These are phyloP conservation scores for Handroanthus guayacan DNA, from an alignment of 257 asterid species.

Conservation along the genomic window DNA sequence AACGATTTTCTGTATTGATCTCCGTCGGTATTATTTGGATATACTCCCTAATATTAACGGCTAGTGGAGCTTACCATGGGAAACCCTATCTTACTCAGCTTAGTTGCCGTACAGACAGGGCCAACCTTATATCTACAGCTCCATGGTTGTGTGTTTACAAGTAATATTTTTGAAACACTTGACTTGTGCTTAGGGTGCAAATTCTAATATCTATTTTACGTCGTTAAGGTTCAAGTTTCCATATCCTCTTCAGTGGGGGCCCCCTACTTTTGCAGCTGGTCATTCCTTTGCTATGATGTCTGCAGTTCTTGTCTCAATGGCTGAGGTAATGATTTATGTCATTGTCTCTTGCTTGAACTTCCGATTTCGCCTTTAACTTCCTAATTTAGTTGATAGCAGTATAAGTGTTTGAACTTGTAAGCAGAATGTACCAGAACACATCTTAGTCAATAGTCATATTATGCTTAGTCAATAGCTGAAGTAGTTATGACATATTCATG, in stretches of 20 bases:
- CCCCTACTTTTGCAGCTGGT: slow-evolving; percentile 94
- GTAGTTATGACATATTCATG: too few relatives aligned
- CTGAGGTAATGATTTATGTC: slow-evolving; percentile 65
- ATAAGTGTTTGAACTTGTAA: too few relatives aligned
- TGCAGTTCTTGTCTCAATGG: slow-evolving; percentile 98
- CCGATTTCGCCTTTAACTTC: too few relatives aligned
- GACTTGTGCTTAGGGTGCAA: background rate
- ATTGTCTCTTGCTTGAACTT: too few relatives aligned
- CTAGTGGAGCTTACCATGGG: slow-evolving; percentile 85
- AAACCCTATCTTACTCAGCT: slow-evolving; percentile 63
- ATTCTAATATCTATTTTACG: slow-evolving; percentile 22
- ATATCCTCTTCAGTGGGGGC: slow-evolving; percentile 98
- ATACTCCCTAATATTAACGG: slow-evolving; percentile 83
- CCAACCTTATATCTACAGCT: slow-evolving; percentile 85
- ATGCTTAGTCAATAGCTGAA: too few relatives aligned
- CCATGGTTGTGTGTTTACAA: slow-evolving; percentile 68
- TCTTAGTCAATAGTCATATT: too few relatives aligned
- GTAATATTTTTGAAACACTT: background rate
- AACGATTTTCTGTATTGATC: slow-evolving; percentile 85
- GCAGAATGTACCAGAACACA: too few relatives aligned
- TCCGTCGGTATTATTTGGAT: slow-evolving; percentile 80
- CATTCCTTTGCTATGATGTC: slow-evolving; percentile 98
- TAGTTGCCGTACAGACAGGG: slow-evolving; percentile 89
- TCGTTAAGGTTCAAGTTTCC: slow-evolving; percentile 88
- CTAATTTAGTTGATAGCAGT: too few relatives aligned